Conservation (phyloP, 352 stramenopile genomes). For the Phytophthora colocasiae region DNA sequence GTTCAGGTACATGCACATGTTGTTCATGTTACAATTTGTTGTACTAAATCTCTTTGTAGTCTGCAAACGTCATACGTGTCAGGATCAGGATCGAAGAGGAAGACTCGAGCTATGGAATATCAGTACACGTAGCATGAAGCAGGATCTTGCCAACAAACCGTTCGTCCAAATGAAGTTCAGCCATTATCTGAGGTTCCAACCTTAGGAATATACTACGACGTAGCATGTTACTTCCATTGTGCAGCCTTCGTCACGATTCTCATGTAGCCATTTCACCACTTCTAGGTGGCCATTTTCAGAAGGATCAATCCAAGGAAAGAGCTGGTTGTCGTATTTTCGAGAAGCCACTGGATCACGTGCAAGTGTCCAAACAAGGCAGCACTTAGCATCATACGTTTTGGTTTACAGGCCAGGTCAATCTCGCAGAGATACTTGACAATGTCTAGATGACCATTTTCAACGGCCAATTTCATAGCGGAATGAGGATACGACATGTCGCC, state of each 20-base stretch:
- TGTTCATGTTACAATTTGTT: no score
- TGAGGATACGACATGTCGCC: background rate
- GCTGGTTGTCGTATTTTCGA: conserved; percentile 6
- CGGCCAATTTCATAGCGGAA: conserved; percentile 13
- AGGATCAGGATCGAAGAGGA: no score
- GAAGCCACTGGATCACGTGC: conserved; percentile 17
- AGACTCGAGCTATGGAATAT: no score
- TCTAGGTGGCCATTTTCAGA: conserved; percentile 21
- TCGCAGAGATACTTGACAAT: conserved; percentile 17
- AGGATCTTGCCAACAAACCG: no score
- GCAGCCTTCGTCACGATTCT: conserved; percentile 5
- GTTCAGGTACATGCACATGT: no score
- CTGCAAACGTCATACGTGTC: no score
- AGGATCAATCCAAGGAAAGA: conserved; percentile 14
- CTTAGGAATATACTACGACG: no score
- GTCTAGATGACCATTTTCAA: conserved; percentile 10
- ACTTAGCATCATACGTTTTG: conserved; percentile 9
- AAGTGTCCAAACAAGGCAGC: conserved; percentile 14
- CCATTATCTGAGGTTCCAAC: no score
- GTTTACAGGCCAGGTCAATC: background rate
- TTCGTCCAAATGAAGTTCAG: no score
- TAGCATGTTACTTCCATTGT: background rate
- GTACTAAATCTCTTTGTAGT: no score
- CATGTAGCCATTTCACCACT: conserved; percentile 26
- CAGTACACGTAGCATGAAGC: no score